Base-by-base conservation (phyloP, 192 early-diverging fungal species). In the Coemansia sp. region DNA sequence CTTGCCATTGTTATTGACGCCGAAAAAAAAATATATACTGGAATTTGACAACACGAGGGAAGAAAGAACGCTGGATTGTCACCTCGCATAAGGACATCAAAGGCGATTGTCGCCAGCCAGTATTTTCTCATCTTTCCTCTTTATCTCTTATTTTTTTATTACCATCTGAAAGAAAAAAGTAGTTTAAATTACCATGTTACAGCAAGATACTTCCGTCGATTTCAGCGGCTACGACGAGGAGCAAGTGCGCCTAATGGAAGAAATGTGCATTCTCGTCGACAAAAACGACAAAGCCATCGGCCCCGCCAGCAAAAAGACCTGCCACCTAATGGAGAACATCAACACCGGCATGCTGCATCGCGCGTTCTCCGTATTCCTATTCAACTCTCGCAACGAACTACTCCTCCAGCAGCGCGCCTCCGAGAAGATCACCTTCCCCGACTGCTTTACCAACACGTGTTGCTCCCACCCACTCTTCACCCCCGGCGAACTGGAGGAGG, bases 391-490 rank as follows among this genome's bases (percentile, higher is more conserved):
- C 57, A 89, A 88, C 79, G 86, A 91, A 72, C 87, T 96, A 9
- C 84, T 99, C 23, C 85, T 99, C 50, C 97, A 99, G 73, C 95
- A 99, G 78, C 91, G 97, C 18, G 91, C 97, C 3, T 76, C 77
- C 18, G 97, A 97, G 78, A 99, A 99, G 78, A 99, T 99, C 74
- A 99, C 97, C 6, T 99, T 99, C 81, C 97, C 97, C 10, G 89
- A 90, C 43, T 90, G 88, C 83, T 99, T 85, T 80, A 99, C 97
- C 62, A 99, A 99, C 84, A 97, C 97, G 6, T 99, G 97, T 82
- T 99, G 97, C 83, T 95, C 94, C 26, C 97, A 99, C 72, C 97
- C 97, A 14, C 86, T 99, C 63, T 90, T 91, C 69, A 86, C 75
- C 16, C 66, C 85, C 9, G 78, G 84, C 10, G 97, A 97, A 76